Base-by-base conservation (phyloP, 2,329 filamentous ascomycete species). In the Paecilomyces variotii region DNA sequence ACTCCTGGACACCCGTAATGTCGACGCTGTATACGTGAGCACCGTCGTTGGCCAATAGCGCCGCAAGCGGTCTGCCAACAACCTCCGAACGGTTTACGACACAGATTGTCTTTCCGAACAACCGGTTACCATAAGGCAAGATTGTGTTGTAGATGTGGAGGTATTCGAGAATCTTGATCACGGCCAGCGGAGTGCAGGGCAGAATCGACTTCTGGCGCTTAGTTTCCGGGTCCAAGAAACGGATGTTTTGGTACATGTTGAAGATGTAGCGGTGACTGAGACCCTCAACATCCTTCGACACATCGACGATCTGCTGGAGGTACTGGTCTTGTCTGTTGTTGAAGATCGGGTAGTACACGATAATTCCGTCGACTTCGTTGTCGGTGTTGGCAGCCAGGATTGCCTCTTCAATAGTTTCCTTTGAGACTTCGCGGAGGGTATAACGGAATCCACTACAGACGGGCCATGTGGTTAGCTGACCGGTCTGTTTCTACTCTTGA, bases 221-320 rank as follows among this genome's bases (percentile, higher is more conserved):
- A 51, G 70, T 72, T 34, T 72, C 68, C 26, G 86, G 80, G 76
- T 99, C 94, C 58, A 99, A 82, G 79, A 92, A 97, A 64, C 94
- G 90, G 68, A 96, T 85, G 79, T 99, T 99, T 80, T 97, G 90
- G 79, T 97, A 99, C 92, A 99, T 97, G 83, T 99, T 99, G 84
- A 93, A 92, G 70, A 97, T 88, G 78, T 97, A 92, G 71, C 87
- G 87, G 76, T 97, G 93, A 67, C 88, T 91, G 59, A 99, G 85
- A 35, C 94, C 94, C 76, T 99, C 94, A 64, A 99, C 93, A 70
- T 99, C 94, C 77, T 99, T 97, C 74, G 84, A 79, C 51, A 96
- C 83, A 58, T 90, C 87, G 58, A 97, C 91, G 2, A 95, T 90
- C 78, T 97, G 92, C 78, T 97, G 93, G 64, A 99, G 86, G 75